Percentiles rank a stretch among this genome's conserved stretches.
These are phyloP conservation scores for Metarhizium anisopliae DNA, from an alignment of 2,329 filamentous ascomycete genomes.

Conservation along the genomic window DNA sequence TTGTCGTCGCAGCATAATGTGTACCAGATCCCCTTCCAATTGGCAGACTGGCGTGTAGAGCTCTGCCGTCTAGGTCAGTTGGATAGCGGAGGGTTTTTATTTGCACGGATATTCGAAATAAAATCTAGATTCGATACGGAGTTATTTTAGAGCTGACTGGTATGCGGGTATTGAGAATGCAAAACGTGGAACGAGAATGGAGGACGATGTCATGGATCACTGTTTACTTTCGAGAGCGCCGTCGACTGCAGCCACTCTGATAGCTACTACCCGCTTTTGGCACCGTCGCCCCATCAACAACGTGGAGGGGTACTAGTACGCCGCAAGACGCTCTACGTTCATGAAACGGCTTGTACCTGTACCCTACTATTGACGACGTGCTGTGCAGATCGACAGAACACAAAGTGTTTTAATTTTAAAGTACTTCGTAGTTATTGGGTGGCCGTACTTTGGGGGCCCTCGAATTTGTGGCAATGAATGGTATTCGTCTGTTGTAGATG, in stretches of 20 bases:
- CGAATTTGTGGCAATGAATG: too few relatives aligned
- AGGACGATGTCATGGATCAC: not conserved
- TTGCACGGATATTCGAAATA: not conserved
- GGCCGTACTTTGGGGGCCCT: too few relatives aligned
- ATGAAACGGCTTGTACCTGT: not conserved
- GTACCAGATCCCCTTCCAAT: not conserved
- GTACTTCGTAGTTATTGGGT: too few relatives aligned
- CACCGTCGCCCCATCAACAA: constrained; percentile 9
- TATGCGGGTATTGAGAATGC: not conserved
- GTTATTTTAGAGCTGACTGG: not conserved
- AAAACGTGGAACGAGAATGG: not conserved
- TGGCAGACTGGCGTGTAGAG: not conserved
- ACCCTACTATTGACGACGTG: not conserved
- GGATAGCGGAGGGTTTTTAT: not conserved
- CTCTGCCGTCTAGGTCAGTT: not conserved
- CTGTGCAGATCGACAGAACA: too few relatives aligned
- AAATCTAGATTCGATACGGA: not conserved
- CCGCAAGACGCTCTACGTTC: not conserved
- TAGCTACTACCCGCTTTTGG: not conserved
- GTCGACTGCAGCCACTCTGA: too few relatives aligned
- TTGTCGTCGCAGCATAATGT: constrained; percentile 28
- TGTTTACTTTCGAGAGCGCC: constrained; percentile 2
- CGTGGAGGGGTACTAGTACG: not conserved
- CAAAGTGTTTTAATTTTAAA: too few relatives aligned
- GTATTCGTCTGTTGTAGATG: too few relatives aligned